Conservation (phyloP, 208 protist genomes). For the Crithidia sp. region DNA sequence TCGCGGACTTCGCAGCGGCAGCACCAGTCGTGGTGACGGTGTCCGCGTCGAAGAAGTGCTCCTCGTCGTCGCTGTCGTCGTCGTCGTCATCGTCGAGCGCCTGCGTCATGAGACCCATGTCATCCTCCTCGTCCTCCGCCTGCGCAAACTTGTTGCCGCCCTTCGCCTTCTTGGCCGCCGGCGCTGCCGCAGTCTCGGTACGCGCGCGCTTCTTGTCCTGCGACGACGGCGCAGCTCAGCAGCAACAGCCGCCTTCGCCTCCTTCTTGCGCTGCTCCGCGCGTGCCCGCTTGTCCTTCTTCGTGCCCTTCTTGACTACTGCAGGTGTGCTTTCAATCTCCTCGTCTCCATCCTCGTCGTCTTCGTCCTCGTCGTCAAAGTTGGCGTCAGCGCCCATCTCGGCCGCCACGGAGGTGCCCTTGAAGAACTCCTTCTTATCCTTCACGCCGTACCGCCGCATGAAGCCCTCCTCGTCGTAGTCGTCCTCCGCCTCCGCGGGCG, state of each 20-base stretch:
- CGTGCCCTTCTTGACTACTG: slow-evolving; percentile 9
- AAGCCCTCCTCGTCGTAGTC: slow-evolving; percentile 82
- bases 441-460: slow-evolving; percentile 73
- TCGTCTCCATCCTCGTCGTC: slow-evolving; percentile 27
- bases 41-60: slow-evolving; percentile 77
- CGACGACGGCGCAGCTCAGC: background rate
- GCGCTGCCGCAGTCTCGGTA: slow-evolving; percentile 2
- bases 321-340: slow-evolving; percentile 19
- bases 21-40: slow-evolving; percentile 18
- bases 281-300: slow-evolving; percentile 22
- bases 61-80: slow-evolving; percentile 68
- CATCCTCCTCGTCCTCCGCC: slow-evolving; percentile 14
- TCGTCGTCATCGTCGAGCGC: slow-evolving; percentile 28
- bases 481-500: slow-evolving; percentile 49
- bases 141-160: background rate
- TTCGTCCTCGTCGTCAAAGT: slow-evolving; percentile 28
- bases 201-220: slow-evolving; percentile 24
- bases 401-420: slow-evolving; percentile 80
- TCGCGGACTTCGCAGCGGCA: slow-evolving; percentile 1
- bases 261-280: slow-evolving; percentile 10
- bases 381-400: slow-evolving; percentile 34
- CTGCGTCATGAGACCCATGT: slow-evolving; percentile 16
- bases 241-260: background rate
- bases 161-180: slow-evolving; percentile 9
- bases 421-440: slow-evolving; percentile 81